A percentile compares a stretch with the other conserved stretches of the same genome.
Conservation (phyloP, 2,329 filamentous ascomycete genomes). For the Remersonia thermophila region DNA sequence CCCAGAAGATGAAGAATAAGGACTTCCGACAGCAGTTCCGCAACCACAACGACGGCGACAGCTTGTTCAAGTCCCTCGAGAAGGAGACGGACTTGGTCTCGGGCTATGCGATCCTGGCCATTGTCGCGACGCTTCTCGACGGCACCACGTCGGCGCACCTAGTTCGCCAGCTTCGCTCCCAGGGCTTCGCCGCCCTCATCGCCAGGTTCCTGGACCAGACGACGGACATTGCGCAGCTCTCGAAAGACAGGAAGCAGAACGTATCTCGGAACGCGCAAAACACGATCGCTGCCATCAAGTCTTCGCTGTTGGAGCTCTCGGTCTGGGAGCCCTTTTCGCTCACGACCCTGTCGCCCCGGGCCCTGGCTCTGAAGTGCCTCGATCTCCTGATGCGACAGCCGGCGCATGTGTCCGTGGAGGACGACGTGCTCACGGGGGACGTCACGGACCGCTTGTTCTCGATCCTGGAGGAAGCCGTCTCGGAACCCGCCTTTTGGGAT, state of each 20-base stretch:
- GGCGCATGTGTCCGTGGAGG: constrained; percentile 33
- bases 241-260: constrained; percentile 53
- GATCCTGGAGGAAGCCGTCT: constrained; percentile 27
- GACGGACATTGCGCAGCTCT: constrained; percentile 47
- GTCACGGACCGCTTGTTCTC: constrained; percentile 37
- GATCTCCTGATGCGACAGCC: constrained; percentile 44
- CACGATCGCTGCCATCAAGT: constrained; percentile 42
- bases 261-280: constrained; percentile 53
- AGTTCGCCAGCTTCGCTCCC: constrained; percentile 42
- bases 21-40: constrained; percentile 58
- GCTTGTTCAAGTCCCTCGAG: constrained; percentile 50
- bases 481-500: constrained; percentile 25
- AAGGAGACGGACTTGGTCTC: constrained; percentile 48
- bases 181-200: constrained; percentile 44
- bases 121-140: constrained; percentile 50
- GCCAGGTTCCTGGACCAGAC: constrained; percentile 38
- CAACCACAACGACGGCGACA: constrained; percentile 58
- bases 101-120: constrained; percentile 51
- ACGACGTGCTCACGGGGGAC: constrained; percentile 36
- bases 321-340: constrained; percentile 48
- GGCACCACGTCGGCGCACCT: constrained; percentile 49
- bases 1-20: constrained; percentile 47
- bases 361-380: constrained; percentile 50
- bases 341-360: constrained; percentile 45
- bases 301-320: constrained; percentile 36